Conservation (phyloP, 148 eudicot species). For the Vaccinium macrocarpon region DNA sequence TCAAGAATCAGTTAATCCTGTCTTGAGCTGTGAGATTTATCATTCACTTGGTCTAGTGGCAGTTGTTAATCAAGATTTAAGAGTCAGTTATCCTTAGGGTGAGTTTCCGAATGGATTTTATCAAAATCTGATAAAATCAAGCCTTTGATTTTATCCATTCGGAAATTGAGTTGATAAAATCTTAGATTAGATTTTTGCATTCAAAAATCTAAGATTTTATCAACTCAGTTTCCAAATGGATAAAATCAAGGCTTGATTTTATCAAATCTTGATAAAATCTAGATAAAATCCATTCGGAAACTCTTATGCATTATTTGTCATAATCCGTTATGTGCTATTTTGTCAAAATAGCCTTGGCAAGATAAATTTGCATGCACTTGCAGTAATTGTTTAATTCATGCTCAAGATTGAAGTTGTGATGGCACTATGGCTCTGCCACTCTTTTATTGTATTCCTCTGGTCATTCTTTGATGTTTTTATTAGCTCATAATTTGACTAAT, state of each 20-base stretch:
- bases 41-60: background rate
- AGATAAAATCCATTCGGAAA: too few species aligned
- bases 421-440: background rate
- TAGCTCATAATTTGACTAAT: background rate
- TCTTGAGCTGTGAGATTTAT: background rate
- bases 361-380: background rate
- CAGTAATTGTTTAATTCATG: background rate
- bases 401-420: background rate
- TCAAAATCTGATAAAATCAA: too few species aligned
- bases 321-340: background rate
- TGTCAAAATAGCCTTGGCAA: background rate
- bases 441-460: background rate
- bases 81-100: background rate
- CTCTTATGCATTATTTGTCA: background rate
- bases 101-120: too few species aligned
- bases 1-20: too few species aligned
- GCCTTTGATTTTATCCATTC: too few species aligned
- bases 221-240: too few species aligned
- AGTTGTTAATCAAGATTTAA: background rate
- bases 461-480: background rate
- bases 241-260: too few species aligned
- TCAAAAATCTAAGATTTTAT: too few species aligned
- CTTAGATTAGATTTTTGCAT: too few species aligned
- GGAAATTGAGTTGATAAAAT: too few species aligned
- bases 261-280: too few species aligned